A percentile compares a stretch with the other conserved stretches of the same genome.
These are phyloP conservation scores for Flaveria ramosissima DNA, from an alignment of 129 eudicot genomes.

Conservation along the genomic window DNA sequence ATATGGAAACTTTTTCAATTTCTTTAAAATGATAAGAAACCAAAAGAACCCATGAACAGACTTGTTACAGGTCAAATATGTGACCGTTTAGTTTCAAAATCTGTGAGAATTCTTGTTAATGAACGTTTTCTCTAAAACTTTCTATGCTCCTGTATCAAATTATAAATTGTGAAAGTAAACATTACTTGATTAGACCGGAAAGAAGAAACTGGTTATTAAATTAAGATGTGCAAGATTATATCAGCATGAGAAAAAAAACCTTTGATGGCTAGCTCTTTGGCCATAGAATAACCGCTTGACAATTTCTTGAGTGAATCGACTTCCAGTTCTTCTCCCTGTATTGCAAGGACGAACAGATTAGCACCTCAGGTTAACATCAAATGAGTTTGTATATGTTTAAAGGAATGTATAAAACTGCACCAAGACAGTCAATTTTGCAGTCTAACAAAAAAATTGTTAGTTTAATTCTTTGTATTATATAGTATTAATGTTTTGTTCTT, in stretches of 20 bases:
- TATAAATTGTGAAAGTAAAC: slow-evolving; percentile 5
- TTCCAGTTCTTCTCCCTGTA: slow-evolving; percentile 72
- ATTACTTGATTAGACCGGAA: slow-evolving; percentile 2
- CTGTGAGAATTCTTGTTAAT: not conserved
- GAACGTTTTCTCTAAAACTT: not conserved
- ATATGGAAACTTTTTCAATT: too few relatives aligned
- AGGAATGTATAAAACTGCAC: not conserved
- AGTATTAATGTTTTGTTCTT: too few relatives aligned
- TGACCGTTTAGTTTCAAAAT: not conserved
- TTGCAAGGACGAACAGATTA: slow-evolving; percentile 3
- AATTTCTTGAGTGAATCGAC: slow-evolving; percentile 57
- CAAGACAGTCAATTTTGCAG: not conserved
- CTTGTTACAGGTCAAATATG: not conserved
- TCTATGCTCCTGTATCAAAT: not conserved
- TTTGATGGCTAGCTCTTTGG: slow-evolving; percentile 66
- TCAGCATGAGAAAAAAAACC: slow-evolving; percentile 38
- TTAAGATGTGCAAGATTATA: not conserved
- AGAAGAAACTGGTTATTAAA: not conserved
- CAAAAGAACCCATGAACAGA: too few relatives aligned
- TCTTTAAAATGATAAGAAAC: too few relatives aligned
- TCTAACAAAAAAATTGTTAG: not conserved
- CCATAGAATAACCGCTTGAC: slow-evolving; percentile 62
- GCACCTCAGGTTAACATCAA: slow-evolving; percentile 1
- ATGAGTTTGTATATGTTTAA: not conserved
- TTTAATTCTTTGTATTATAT: too few relatives aligned